Evolutionary conservation across 805 yeast species (phyloP).

Genomic region (Wickerhamomyces queroliae): DNA sequence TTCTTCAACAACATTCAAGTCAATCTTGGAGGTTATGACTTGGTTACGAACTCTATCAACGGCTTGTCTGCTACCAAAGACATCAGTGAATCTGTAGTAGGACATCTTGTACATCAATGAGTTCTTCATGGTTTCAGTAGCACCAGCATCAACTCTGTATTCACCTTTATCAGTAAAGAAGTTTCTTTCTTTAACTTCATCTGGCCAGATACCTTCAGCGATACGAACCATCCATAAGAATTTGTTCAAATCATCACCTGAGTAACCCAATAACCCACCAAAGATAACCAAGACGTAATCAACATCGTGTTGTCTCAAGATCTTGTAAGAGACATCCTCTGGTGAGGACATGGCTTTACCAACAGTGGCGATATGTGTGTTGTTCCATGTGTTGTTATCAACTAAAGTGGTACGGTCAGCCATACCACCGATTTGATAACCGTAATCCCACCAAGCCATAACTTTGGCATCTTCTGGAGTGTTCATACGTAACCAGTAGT

Average conservation of each 20-base stretch:
- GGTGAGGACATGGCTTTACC: conserved; percentile 95
- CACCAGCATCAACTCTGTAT: conserved; percentile 77
- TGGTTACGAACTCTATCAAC: conserved; percentile 88
- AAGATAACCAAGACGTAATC: conserved; percentile 90
- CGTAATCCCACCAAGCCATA: conserved; percentile 99
- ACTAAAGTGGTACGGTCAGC: conserved; percentile 98
- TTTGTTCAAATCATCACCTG: conserved; percentile 96
- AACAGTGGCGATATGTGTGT: conserved; percentile 98
- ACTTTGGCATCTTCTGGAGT: conserved; percentile 94
- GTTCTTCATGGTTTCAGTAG: conserved; percentile 80
- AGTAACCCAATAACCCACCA: conserved; percentile 90
- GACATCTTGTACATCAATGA: conserved; percentile 94
- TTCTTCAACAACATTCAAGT: conserved; percentile 80
- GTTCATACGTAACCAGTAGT: conserved; percentile 98
- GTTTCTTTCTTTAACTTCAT: conserved; percentile 83
- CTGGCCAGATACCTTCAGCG: conserved; percentile 99
- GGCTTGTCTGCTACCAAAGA: conserved; percentile 55
- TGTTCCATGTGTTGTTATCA: conserved; percentile 99
- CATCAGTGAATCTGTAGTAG: conserved; percentile 76
- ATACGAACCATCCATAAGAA: conserved; percentile 98
- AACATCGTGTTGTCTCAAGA: conserved; percentile 86
- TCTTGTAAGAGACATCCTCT: conserved; percentile 84
- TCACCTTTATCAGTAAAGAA: conserved; percentile 85
- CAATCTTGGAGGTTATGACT: conserved; percentile 50
- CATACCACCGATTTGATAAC: conserved; percentile 99